Conservation (phyloP, 768 basidiomycete genomes). For the Pleurotus tuber-regium region DNA sequence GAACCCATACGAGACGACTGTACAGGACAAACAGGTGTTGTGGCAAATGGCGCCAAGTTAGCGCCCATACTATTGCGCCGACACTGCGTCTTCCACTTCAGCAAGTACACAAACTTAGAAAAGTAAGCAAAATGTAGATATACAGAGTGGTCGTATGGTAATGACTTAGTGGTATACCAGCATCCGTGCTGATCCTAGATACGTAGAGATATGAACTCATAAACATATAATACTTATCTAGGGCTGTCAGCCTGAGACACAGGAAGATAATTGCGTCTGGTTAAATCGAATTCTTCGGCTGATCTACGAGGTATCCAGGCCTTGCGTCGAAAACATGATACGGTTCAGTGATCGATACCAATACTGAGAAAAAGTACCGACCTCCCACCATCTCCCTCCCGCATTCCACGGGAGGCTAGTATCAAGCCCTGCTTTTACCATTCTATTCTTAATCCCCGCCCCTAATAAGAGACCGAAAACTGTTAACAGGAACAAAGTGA, state of each 20-base stretch:
- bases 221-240: neutral
- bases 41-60: neutral
- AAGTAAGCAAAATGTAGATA: too few species aligned
- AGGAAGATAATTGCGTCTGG: conserved; percentile 7
- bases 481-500: conserved; percentile 85
- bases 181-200: too few species aligned
- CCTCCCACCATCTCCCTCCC: conserved; percentile 84
- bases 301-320: conserved; percentile 56
- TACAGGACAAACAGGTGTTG: neutral
- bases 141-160: too few species aligned
- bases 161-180: too few species aligned
- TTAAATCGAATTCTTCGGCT: conserved; percentile 33
- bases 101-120: conserved; percentile 27
- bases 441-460: conserved; percentile 80
- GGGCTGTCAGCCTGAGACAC: conserved; percentile 12
- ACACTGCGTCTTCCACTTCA: conserved; percentile 45
- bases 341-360: conserved; percentile 3
- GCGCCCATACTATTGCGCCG: neutral
- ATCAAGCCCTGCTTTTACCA: conserved; percentile 74
- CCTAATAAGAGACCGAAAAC: conserved; percentile 84
- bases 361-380: conserved; percentile 33
- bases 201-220: neutral
- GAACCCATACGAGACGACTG: conserved; percentile 44
- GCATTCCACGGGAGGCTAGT: conserved; percentile 60
- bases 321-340: conserved; percentile 27